Conservation (phyloP, 2,329 filamentous ascomycete species). For the Fusarium domesticum region DNA sequence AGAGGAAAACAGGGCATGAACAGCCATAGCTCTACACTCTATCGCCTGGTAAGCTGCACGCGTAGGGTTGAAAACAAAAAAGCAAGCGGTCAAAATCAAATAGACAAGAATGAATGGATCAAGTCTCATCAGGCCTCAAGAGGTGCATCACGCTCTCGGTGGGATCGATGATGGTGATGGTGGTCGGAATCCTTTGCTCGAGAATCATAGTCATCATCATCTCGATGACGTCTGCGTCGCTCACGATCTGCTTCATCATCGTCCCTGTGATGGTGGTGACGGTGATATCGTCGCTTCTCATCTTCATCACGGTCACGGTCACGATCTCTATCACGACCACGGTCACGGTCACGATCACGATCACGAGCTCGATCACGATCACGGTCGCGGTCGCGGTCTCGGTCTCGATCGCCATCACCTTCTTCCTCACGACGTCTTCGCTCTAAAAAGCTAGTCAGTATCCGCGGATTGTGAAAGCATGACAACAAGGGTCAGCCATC, state of each 20-base stretch:
- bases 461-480: background rate
- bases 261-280: slow-evolving; percentile 26
- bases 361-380: slow-evolving; percentile 32
- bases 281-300: slow-evolving; percentile 24
- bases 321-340: slow-evolving; percentile 25
- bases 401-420: slow-evolving; percentile 29
- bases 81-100: background rate
- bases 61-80: background rate
- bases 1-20: too few relatives aligned
- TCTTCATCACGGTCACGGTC: slow-evolving; percentile 21
- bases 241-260: slow-evolving; percentile 31
- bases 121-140: slow-evolving; percentile 17
- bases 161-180: slow-evolving; percentile 34
- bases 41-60: too few relatives aligned
- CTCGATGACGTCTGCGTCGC: slow-evolving; percentile 30
- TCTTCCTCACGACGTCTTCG: slow-evolving; percentile 34
- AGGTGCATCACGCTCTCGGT: slow-evolving; percentile 31
- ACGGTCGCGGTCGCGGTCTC: slow-evolving; percentile 30
- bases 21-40: background rate
- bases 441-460: slow-evolving; percentile 26
- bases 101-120: too few relatives aligned
- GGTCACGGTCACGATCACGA: slow-evolving; percentile 27
- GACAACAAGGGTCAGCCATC: background rate
- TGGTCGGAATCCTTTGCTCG: slow-evolving; percentile 32
- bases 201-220: slow-evolving; percentile 29